Evolutionary conservation across 345 rosid genomes (phyloP), one percentile per base, ranked within the genome.

Genomic region (Ceriops zippeliana): DNA sequence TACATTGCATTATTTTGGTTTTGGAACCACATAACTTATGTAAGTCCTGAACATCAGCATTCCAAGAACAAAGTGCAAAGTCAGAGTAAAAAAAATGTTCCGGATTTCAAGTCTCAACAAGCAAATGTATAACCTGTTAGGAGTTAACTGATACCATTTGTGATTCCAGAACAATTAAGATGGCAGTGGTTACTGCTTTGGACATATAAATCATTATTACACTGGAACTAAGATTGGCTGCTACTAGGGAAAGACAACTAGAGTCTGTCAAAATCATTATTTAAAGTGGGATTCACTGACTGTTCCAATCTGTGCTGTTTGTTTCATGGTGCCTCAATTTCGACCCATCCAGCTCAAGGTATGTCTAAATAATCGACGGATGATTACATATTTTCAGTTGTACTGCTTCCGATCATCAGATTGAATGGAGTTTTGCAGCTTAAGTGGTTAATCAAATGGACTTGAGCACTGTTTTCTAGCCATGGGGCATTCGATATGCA

Each of bases 41-140:
- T 31, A 21, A 59, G 57, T 37, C 62, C 62, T 15, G 24, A 53
- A 15, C 35, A 26, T 46, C 21, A 56, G 31, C 46, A 66, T 27
- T 52, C n/a, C 38, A 47, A 28, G 16, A 65, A 52, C 17, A 58
- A 75, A 26, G 31, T 58, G 70, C 53, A 38, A 65, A 64, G 35
- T 60, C 34, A 32, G 34, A 47, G 4, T 3, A 47, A 46, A 19
- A 52, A 52, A 32, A 54, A 11, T 10, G 15, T 38, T 38, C 47
- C 47, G 10, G 27, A 10, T 51, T 54, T 61, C 49, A 67, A 20
- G 53, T 16, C 53, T 65, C 54, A 64, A 42, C 26, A 52, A 62
- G 28, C 15, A 62, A 13, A 63, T 32, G 35, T 7, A 59, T 27
- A 67, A 69, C 38, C 61, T 51, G 52, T 56, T 56, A 6, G 31